Conservation (phyloP, 1,284 basidiomycete genomes). For the Austroboletus olivaceoglutinosus region DNA sequence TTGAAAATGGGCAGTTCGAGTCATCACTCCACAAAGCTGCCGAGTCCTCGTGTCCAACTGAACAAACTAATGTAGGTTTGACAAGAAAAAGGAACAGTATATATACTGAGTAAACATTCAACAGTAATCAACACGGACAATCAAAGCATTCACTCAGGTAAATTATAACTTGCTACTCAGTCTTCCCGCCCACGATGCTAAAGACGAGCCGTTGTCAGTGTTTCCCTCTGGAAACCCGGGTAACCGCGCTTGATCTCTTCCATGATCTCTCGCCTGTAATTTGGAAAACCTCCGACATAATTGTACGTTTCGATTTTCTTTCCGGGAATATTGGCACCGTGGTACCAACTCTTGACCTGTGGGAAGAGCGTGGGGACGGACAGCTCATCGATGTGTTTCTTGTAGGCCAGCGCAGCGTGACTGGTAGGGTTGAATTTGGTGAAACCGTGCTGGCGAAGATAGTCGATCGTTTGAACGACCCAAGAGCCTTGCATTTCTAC, state of each 20-base stretch:
- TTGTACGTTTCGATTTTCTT: slow-evolving; percentile 13
- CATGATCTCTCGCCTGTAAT: slow-evolving; percentile 12
- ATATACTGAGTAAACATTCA: too few species aligned
- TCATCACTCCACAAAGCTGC: too few species aligned
- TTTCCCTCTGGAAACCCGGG: slow-evolving; percentile 13
- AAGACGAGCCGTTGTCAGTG: neutral
- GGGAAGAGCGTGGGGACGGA: slow-evolving; percentile 11
- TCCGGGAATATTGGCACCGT: slow-evolving; percentile 13
- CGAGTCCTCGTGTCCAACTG: too few species aligned
- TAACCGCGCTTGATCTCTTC: slow-evolving; percentile 14
- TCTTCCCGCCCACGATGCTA: neutral
- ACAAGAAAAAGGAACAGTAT: too few species aligned
- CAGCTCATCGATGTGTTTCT: slow-evolving; percentile 5
- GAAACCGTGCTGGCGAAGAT: slow-evolving; percentile 7
- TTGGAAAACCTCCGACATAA: slow-evolving; percentile 10
- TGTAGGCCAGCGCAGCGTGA: slow-evolving; percentile 10
- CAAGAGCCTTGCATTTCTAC: slow-evolving; percentile 9
- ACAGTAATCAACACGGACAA: neutral
- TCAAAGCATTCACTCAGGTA: neutral
- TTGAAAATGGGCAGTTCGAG: too few species aligned
- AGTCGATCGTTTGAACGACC: slow-evolving; percentile 17
- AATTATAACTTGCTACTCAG: neutral
- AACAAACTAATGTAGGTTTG: too few species aligned
- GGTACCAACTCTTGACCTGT: slow-evolving; percentile 1
- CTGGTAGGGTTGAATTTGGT: slow-evolving; percentile 18